Evolutionary conservation across 345 rosid genomes (phyloP).

Genomic region (Chamaenerion angustifolium): DNA sequence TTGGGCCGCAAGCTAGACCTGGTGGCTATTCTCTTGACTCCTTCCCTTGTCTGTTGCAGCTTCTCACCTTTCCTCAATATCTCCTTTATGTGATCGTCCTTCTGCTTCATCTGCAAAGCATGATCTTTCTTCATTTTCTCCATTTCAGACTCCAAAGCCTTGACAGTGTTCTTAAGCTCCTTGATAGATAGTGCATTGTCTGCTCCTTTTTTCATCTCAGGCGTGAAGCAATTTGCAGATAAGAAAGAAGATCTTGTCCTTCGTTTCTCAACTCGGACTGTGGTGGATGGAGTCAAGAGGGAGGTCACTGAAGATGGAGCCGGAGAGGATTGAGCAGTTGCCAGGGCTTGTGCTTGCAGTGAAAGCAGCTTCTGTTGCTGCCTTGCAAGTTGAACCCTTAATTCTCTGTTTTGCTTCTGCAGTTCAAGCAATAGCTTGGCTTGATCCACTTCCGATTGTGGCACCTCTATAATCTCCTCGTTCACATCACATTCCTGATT

Average conservation of each 20-base stretch:
- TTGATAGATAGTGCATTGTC: conserved; percentile 8
- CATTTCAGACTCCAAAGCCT: conserved; percentile 57
- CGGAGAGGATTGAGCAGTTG: conserved; percentile 39
- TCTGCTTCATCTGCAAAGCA: conserved; percentile 53
- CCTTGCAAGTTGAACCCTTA: conserved; percentile 56
- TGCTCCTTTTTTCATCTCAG: conserved; percentile 42
- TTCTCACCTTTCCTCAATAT: conserved; percentile 39
- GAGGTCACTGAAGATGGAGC: conserved; percentile 68
- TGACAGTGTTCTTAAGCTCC: conserved; percentile 51
- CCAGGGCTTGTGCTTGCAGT: conserved; percentile 60
- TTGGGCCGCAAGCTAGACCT: conserved; percentile 55
- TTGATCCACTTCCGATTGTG: conserved; percentile 41
- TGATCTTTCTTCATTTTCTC: conserved; percentile 74
- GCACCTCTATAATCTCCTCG: conserved; percentile 33
- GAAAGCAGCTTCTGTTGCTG: conserved; percentile 63
- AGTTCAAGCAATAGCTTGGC: conserved; percentile 65
- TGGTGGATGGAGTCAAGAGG: conserved; percentile 63
- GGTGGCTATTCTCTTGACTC: conserved; percentile 34
- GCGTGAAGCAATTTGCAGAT: conserved; percentile 59
- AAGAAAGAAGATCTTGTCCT: conserved; percentile 52
- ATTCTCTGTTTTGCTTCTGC: conserved; percentile 75
- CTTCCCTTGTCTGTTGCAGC: conserved; percentile 19
- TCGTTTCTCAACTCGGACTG: conserved; percentile 40
- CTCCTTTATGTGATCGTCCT: conserved; percentile 46
- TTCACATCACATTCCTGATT: conserved; percentile 22